A percentile compares a stretch with the other conserved stretches of the same genome.
These are phyloP conservation scores for Botryotinia globosa DNA, from an alignment of 2,329 filamentous ascomycete species.

Conservation along the genomic window DNA sequence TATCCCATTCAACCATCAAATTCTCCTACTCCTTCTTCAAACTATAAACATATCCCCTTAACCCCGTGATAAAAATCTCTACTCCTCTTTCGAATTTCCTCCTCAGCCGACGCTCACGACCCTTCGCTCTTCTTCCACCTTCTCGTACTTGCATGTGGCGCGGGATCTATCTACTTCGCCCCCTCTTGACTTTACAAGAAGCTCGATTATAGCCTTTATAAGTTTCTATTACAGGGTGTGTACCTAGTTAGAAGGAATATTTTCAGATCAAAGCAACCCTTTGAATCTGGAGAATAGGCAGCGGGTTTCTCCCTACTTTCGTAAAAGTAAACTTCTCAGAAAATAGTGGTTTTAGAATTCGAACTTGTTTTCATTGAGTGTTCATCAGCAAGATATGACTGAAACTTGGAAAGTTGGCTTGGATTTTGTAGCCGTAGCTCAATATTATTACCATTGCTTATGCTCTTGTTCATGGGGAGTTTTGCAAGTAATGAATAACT, in stretches of 20 bases:
- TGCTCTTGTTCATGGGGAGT: not conserved
- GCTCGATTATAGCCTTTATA: not conserved
- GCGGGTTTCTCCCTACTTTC: accelerated
- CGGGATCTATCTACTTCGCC: not conserved
- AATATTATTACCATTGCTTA: not conserved
- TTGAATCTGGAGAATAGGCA: not conserved
- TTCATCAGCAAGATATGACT: not conserved
- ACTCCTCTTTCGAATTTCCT: not conserved
- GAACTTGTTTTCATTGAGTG: not conserved
- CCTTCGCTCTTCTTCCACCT: not conserved
- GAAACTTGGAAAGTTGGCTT: not conserved
- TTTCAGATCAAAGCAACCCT: not conserved
- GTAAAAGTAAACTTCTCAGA: not conserved
- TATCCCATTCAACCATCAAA: not conserved
- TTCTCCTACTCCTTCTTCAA: not conserved
- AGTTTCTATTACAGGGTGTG: not conserved
- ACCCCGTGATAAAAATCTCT: accelerated
- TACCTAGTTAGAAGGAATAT: not conserved
- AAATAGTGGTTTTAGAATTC: not conserved
- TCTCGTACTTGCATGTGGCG: not conserved
- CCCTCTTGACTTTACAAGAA: not conserved
- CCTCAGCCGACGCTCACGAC: not conserved
- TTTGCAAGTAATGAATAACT: not conserved
- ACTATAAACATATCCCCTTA: not conserved
- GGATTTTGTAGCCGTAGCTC: not conserved